Conservation (phyloP, 2,329 filamentous ascomycete species). For the Claviceps purpurea region DNA sequence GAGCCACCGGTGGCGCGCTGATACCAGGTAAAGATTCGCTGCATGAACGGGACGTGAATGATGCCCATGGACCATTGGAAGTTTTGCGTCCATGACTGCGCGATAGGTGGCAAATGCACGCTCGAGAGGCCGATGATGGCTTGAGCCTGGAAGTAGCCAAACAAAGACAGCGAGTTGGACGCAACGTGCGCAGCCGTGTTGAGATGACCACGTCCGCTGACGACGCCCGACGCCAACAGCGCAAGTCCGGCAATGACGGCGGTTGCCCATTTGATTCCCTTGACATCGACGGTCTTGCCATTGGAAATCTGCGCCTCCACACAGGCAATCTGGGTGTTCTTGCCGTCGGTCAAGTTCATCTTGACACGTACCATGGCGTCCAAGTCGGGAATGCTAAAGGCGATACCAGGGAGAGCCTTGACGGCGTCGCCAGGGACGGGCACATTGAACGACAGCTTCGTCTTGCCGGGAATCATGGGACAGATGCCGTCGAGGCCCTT, state of each 20-base stretch:
- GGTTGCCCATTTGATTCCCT: constrained; percentile 77
- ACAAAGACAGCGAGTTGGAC: constrained; percentile 79
- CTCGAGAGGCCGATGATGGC: constrained; percentile 78
- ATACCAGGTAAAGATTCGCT: constrained; percentile 84
- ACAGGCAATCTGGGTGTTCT: constrained; percentile 57
- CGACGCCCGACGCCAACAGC: constrained; percentile 70
- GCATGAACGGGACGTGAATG: constrained; percentile 70
- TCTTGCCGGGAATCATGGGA: constrained; percentile 75
- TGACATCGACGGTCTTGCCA: constrained; percentile 77
- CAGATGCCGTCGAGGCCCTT: constrained; percentile 59
- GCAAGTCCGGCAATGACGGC: constrained; percentile 76
- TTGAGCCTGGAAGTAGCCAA: constrained; percentile 86
- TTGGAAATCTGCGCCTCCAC: constrained; percentile 80
- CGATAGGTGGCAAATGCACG: constrained; percentile 70
- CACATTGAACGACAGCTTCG: constrained; percentile 59
- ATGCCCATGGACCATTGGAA: constrained; percentile 98
- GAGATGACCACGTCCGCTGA: constrained; percentile 81
- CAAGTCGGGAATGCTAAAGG: constrained; percentile 79
- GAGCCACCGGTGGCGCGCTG: constrained; percentile 81
- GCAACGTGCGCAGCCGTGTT: constrained; percentile 91
- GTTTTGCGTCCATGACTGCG: constrained; percentile 86
- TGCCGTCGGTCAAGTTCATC: constrained; percentile 52
- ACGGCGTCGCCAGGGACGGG: constrained; percentile 42
- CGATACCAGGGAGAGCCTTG: constrained; percentile 60
- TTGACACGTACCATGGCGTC: constrained; percentile 72